Percentiles rank a stretch among this genome's conserved stretches.
These are phyloP conservation scores for Oidiodendron maius DNA, from an alignment of 495 filamentous ascomycete species.

Conservation along the genomic window DNA sequence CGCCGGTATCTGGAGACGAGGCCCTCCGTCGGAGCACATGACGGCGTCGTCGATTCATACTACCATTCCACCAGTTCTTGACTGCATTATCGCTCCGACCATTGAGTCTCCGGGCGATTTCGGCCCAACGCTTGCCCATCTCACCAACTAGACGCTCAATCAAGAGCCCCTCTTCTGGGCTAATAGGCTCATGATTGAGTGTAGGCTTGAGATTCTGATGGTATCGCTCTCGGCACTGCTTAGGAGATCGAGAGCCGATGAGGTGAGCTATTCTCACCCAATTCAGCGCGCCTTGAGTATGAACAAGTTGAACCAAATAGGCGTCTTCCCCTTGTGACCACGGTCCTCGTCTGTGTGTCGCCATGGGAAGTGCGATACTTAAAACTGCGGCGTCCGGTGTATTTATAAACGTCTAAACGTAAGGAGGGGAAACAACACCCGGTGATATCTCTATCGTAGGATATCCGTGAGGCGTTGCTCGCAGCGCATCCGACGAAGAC, in stretches of 20 bases:
- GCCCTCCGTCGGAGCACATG: conserved; percentile 39
- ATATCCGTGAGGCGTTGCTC: too few relatives aligned
- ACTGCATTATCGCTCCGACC: conserved; percentile 96
- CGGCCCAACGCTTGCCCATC: conserved; percentile 90
- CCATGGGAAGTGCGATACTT: conserved; percentile 32
- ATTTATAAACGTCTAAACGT: too few relatives aligned
- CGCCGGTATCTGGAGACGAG: conserved; percentile 18
- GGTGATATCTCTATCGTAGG: neutral
- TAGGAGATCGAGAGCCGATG: conserved; percentile 75
- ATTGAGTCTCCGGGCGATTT: conserved; percentile 79
- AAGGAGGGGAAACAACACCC: too few relatives aligned
- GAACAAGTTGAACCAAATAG: conserved; percentile 65
- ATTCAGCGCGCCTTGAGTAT: conserved; percentile 73
- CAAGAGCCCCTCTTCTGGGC: conserved; percentile 73
- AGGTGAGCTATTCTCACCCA: conserved; percentile 85
- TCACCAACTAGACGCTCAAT: conserved; percentile 79
- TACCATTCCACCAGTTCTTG: conserved; percentile 99
- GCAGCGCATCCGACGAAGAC: too few relatives aligned
- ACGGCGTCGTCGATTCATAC: conserved; percentile 69
- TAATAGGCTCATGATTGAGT: conserved; percentile 88
- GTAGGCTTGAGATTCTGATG: conserved; percentile 93
- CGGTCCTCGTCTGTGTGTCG: conserved; percentile 70
- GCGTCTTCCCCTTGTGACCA: conserved; percentile 83
- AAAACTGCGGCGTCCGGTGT: too few relatives aligned
- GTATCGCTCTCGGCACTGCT: conserved; percentile 94